Percentiles rank a stretch among this genome's conserved stretches.
Conservation (phyloP, 208 protist species). For the Crithidia sp. region DNA sequence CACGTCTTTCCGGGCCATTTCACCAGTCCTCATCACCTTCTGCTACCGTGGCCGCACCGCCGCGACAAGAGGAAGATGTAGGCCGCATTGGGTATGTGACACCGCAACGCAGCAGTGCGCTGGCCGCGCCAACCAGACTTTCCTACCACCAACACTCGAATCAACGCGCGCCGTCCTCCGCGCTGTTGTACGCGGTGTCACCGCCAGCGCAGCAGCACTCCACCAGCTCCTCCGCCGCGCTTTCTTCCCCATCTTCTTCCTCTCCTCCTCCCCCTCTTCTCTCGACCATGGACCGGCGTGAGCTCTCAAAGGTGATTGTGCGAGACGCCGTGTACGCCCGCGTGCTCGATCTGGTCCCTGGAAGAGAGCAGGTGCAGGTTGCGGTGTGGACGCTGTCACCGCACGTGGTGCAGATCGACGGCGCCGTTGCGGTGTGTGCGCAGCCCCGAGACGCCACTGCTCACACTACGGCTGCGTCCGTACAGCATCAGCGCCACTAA, state of each 20-base stretch:
- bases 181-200: too few relatives aligned
- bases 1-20: neutral
- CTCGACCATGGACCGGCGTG: constrained; percentile 54
- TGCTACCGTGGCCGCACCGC: too few relatives aligned
- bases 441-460: neutral
- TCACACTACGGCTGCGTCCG: neutral
- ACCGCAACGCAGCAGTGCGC: neutral
- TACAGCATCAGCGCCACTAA: neutral
- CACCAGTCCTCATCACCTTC: too few relatives aligned
- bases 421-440: constrained; percentile 33
- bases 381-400: constrained; percentile 39
- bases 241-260: neutral
- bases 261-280: constrained; percentile 14
- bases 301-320: constrained; percentile 57
- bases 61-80: too few relatives aligned
- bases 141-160: neutral
- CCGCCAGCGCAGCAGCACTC: neutral
- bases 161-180: too few relatives aligned
- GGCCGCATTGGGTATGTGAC: neutral
- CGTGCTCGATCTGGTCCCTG: constrained; percentile 46
- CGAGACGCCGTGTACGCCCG: constrained; percentile 54
- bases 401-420: constrained; percentile 45
- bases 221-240: neutral
- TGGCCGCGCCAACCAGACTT: neutral
- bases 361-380: constrained; percentile 38